Base-by-base conservation (phyloP, 176 grass and related monocot species). In the Aegilops longissima region DNA sequence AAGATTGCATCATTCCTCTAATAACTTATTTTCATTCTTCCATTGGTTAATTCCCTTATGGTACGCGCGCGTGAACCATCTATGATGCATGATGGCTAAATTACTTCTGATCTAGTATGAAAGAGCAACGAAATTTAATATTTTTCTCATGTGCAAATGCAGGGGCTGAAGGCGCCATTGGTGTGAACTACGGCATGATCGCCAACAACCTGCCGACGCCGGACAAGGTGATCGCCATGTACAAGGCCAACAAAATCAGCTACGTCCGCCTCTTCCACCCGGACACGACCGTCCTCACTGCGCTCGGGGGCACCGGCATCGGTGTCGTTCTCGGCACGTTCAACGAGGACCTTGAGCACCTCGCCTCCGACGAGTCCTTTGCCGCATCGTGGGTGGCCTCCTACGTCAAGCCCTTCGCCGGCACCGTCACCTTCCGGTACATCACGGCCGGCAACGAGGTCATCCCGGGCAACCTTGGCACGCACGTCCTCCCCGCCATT, bases 361-460 rank as follows among this genome's bases (percentile, higher is more conserved):
- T 98, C 16, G 77, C 92, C 9, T 76, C 92, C 35, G 77, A 87
- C 90, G 2, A 73, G 20, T 92, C 92, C 9, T 90, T 76, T n/a
- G 96, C 96, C 39, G 63, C 86, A n/a, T 89, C 73, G 16, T 98
- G 96, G 96, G 96, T 98, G 10, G 79, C 45, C 44, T 84, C 93
- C 70, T 88, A 98, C 82, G 92, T 98, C 61, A 49, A 64, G 79
- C 93, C 96, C 11, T 98, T 91, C 69, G 92, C 92, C 12, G 67
- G 44, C 11, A 80, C 84, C 3, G 93, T 98, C 49, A 76, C 36
- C 21, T 98, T 98, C 78, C 92, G 89, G 39, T 98, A 93, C 88
- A 98, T 98, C 70, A 92, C 90, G 73, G 96, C 93, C 39, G 96
- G 96, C 42, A 98, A 98, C 77, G 96, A 98, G 86, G 88, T 94